Evolutionary conservation across 768 basidiomycete species (phyloP), one percentile per base, ranked within the genome.

Genomic region (Psilocybe cyanescens): DNA sequence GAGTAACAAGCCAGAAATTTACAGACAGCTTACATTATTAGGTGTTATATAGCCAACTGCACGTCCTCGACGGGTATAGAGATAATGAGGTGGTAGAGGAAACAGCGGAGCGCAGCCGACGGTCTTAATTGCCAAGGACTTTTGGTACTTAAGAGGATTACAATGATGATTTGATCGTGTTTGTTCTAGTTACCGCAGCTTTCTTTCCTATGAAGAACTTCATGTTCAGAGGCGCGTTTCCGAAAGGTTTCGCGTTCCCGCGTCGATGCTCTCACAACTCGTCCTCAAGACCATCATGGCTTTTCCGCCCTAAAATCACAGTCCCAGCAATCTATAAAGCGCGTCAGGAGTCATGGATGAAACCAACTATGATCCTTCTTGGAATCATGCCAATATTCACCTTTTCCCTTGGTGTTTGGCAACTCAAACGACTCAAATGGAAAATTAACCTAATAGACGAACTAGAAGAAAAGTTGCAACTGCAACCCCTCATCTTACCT

Each of bases 361-460:
- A 77, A 46, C 89, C 91, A 1, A 87, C 89, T 8, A 84, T 93
- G 79, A 63, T 92, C 17, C 74, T 94, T 31, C 78, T 95, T 61
- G 92, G 93, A 33, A 83, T 91, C 66, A 91, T 97, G 58, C 97
- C 97, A 1, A 78, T 98, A 62, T 88, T 97, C 71, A 94, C 95
- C 0, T 94, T 95, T 66, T 90, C 83, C 14, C 79, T 99, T 62
- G 97, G 97, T 16, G 85, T 87, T 17, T 99, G 97, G 97, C 97
- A 99, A 76, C 79, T 99, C 33, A 85, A 93, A 67, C 86, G 97
- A 51, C 83, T 99, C 31, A 86, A 92, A 72, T 99, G 97, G 97
- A 99, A 99, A 76, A 80, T 97, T 48, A 85, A 86, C 55, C 81
- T 99, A 54, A 98, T 99, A 63, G 93, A 97, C 65, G 93, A 98